Conservation (phyloP, 768 basidiomycete genomes). For the Boletus patriciae region DNA sequence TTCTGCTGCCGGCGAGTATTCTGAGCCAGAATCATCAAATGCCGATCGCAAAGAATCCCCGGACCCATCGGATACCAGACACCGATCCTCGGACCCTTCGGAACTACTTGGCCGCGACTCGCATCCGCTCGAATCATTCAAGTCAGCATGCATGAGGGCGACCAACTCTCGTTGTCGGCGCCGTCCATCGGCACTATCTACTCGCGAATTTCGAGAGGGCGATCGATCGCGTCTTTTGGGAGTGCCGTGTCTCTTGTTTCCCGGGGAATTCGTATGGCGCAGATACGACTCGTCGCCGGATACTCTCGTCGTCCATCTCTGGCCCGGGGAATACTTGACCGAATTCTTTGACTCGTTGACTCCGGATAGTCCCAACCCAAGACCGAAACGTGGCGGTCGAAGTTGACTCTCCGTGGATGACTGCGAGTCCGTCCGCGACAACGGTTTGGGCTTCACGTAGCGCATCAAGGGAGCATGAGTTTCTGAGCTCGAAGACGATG, state of each 20-base stretch:
- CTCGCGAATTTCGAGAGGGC: neutral
- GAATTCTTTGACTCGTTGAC: slow-evolving; percentile 12
- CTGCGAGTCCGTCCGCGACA: slow-evolving; percentile 20
- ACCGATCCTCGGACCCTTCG: slow-evolving; percentile 13
- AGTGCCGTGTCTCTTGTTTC: slow-evolving; percentile 7
- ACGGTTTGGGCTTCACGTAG: slow-evolving; percentile 15
- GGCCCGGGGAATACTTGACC: slow-evolving; percentile 9
- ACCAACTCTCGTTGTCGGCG: slow-evolving; percentile 24
- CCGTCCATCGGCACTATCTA: slow-evolving; percentile 11
- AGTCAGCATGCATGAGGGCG: slow-evolving; percentile 1
- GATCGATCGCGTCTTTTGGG: slow-evolving; percentile 17
- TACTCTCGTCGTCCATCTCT: slow-evolving; percentile 17
- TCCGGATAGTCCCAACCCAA: slow-evolving; percentile 28
- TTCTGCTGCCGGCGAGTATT: slow-evolving; percentile 33
- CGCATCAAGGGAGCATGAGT: slow-evolving; percentile 28
- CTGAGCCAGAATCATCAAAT: slow-evolving; percentile 31
- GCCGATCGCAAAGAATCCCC: slow-evolving; percentile 22
- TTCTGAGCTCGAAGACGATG: slow-evolving; percentile 45
- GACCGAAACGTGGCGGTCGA: slow-evolving; percentile 30
- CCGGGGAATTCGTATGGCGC: slow-evolving; percentile 6
- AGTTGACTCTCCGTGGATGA: slow-evolving; percentile 25
- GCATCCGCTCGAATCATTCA: slow-evolving; percentile 15
- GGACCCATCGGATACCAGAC: slow-evolving; percentile 17
- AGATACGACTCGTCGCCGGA: neutral
- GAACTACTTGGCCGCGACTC: slow-evolving; percentile 22